A percentile compares a stretch with the other conserved stretches of the same genome.
These are phyloP conservation scores for Chaetomiaceae sp. DNA, from an alignment of 2,329 filamentous ascomycete genomes.

Conservation along the genomic window DNA sequence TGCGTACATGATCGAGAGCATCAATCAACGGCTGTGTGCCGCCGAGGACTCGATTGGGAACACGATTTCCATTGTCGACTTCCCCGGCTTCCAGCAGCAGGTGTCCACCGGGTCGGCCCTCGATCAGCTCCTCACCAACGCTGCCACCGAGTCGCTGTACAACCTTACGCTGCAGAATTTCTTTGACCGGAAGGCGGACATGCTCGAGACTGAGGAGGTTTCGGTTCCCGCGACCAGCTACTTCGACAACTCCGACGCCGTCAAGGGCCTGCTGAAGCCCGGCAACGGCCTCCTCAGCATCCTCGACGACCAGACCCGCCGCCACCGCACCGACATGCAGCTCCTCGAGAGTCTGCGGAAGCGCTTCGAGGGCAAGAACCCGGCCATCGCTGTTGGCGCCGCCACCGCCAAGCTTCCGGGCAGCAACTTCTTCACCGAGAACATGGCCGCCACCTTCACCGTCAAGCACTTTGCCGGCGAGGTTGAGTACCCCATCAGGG, in stretches of 20 bases:
- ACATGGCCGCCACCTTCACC: constrained; percentile 73
- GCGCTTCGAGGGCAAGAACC: constrained; percentile 91
- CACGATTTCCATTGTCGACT: constrained; percentile 91
- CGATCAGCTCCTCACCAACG: constrained; percentile 92
- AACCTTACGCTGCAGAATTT: constrained; percentile 92
- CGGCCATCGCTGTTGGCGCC: constrained; percentile 73
- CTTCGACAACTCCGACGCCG: constrained; percentile 94
- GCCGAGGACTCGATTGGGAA: constrained; percentile 84
- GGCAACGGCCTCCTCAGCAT: constrained; percentile 92
- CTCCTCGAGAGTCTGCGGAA: constrained; percentile 85
- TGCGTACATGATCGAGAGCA: constrained; percentile 85
- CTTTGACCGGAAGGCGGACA: constrained; percentile 88
- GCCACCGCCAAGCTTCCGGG: constrained; percentile 72
- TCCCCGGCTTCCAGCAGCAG: constrained; percentile 87
- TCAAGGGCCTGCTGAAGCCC: constrained; percentile 83
- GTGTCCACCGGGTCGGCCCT: constrained; percentile 76
- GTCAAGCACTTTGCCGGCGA: constrained; percentile 95
- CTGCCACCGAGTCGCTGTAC: constrained; percentile 85
- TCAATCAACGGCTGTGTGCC: constrained; percentile 86
- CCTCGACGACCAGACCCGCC: constrained; percentile 88
- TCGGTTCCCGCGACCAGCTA: constrained; percentile 87
- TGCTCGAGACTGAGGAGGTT: constrained; percentile 91
- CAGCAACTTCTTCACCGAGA: constrained; percentile 83
- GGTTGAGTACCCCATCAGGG: constrained; percentile 84
- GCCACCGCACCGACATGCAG: constrained; percentile 82